phyloP scores from a whole-genome alignment of 352 stramenopile species.

The Globisporangium parvum region DNA sequence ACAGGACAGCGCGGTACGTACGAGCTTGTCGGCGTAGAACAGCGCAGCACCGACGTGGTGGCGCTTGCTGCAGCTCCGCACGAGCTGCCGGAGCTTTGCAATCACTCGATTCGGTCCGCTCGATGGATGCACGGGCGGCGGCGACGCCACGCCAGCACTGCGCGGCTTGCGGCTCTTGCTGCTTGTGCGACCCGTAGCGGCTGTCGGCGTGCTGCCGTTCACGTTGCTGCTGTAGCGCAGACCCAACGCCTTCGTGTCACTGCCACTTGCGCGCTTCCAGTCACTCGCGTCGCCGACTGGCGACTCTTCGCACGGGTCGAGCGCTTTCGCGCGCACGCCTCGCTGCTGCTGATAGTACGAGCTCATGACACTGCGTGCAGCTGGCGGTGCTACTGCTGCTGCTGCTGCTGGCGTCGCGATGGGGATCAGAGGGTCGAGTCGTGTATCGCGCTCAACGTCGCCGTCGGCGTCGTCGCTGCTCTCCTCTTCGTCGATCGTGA shows the following conservation, averaged over 20 bases:
- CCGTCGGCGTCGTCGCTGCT: conserved; percentile 2
- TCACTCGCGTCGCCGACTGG: conserved; percentile 4
- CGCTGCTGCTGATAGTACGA: conserved; percentile 5
- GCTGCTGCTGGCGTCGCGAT: background rate
- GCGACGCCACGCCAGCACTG: background rate
- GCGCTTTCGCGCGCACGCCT: conserved; percentile 5
- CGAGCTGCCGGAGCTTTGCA: conserved; percentile 32
- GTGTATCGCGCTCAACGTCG: conserved; percentile 3
- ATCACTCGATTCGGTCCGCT: conserved; percentile 13
- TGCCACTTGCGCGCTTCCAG: conserved; percentile 13
- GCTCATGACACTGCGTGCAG: conserved; percentile 2
- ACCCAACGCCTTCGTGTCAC: conserved; percentile 10
- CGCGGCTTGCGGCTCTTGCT: conserved; percentile 1
- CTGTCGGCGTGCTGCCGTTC: conserved; percentile 13
- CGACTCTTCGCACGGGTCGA: conserved; percentile 10
- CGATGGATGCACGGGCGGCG: conserved; percentile 2
- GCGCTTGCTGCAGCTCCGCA: conserved; percentile 37
- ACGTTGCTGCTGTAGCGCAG: conserved; percentile 15
- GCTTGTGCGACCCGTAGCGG: background rate
- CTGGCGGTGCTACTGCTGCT: too few relatives aligned
- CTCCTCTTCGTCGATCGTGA: conserved; percentile 16
- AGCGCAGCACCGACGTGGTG: conserved; percentile 52
- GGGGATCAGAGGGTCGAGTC: background rate
- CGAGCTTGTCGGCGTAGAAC: conserved; percentile 81
- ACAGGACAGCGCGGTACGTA: conserved; percentile 7